Evolutionary conservation across 148 eudicot species (phyloP).

Genomic region (Rhododendron griersonianum): DNA sequence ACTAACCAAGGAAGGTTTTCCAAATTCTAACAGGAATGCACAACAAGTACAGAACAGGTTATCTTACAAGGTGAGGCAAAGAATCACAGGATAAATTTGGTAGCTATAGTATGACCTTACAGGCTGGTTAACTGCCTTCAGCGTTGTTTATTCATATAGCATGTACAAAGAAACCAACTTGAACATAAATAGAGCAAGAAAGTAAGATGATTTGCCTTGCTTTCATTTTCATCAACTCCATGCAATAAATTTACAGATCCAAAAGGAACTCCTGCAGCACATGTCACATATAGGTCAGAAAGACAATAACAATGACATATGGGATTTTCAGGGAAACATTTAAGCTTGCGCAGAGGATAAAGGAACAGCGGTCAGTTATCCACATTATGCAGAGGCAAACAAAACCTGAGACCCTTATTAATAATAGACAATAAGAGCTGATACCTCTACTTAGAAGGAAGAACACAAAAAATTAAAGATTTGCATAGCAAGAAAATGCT

Average conservation of each 20-base stretch:
- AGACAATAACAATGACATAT: background rate
- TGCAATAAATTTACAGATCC: slow-evolving; percentile 88
- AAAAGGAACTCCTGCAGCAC: slow-evolving; percentile 86
- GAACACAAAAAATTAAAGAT: background rate
- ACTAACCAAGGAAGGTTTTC: background rate
- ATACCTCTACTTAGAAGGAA: background rate
- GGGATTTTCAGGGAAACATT: background rate
- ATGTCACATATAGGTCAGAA: background rate
- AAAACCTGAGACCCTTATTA: background rate
- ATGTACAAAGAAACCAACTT: slow-evolving; percentile 3
- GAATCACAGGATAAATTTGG: background rate
- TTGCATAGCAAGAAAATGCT: background rate
- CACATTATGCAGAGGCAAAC: background rate
- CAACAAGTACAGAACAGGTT: background rate
- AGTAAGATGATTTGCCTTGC: slow-evolving; percentile 62
- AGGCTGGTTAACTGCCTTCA: background rate
- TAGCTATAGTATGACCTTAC: background rate
- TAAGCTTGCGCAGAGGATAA: background rate
- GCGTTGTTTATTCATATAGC: background rate
- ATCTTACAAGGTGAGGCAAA: background rate
- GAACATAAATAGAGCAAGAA: slow-evolving; percentile 19
- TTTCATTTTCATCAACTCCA: slow-evolving; percentile 97
- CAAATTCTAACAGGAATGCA: background rate
- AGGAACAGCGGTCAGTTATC: background rate
- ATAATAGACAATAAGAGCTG: background rate